A percentile compares a stretch with the other conserved stretches of the same genome.
Evolutionary conservation across 768 basidiomycete genomes (phyloP).

Genomic region (Fibroporia radiculosa): DNA sequence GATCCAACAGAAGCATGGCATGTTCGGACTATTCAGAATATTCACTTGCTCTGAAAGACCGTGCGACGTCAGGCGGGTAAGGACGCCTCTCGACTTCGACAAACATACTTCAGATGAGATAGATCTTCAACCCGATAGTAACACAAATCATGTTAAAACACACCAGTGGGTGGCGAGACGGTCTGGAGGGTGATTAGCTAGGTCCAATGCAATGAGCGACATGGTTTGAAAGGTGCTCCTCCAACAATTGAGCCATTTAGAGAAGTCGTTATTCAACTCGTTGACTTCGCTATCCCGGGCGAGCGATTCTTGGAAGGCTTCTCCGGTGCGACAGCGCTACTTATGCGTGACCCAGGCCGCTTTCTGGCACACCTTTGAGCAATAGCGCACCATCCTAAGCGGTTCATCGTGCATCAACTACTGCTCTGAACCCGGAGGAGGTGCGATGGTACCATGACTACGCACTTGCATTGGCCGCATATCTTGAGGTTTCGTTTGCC

Average conservation of each 20-base stretch:
- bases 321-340: constrained; percentile 8
- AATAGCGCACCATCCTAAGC: constrained; percentile 21
- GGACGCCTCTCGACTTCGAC: constrained; percentile 16
- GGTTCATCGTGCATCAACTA: too few species aligned
- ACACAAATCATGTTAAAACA: neutral
- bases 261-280: constrained; percentile 16
- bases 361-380: constrained; percentile 22
- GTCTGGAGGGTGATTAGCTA: constrained; percentile 19
- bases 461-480: constrained; percentile 4
- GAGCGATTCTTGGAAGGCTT: constrained; percentile 6
- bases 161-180: constrained; percentile 21
- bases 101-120: constrained; percentile 9
- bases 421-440: neutral
- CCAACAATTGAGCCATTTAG: constrained; percentile 22
- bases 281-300: constrained; percentile 10
- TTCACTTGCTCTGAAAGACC: constrained; percentile 17
- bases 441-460: neutral
- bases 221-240: constrained; percentile 14
- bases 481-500: constrained; percentile 3
- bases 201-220: constrained; percentile 19
- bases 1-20: neutral
- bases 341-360: constrained; percentile 25
- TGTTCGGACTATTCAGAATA: neutral
- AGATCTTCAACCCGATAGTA: neutral
- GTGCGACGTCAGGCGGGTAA: constrained; percentile 10